Base-by-base conservation (phyloP, 371 early-diverging fungal species). In the Dipsacomyces acuminosporus region DNA sequence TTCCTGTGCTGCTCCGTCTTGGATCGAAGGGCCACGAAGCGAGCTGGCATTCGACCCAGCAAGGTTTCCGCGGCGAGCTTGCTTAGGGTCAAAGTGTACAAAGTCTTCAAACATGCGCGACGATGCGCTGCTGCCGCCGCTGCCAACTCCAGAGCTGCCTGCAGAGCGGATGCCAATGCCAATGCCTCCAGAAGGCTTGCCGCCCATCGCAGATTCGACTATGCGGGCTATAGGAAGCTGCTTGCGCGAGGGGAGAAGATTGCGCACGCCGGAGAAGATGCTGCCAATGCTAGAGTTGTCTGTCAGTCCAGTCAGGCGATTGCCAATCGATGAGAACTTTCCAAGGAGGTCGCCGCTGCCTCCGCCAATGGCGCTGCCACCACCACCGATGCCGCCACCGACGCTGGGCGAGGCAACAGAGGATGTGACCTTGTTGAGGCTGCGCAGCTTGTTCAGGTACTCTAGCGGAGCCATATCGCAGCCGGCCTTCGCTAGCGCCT, bases 211-310 rank as follows among this genome's bases (percentile, higher is more conserved):
- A 34, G 86, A 77, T 22, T 91, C 91, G 1, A 93, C 88, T 9
- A 91, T 80, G 50, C 84, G 82, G 19, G 94, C 92, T 21, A 90
- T 76, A 4, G 93, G 86, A 22, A 93, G 64, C 56, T 98, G 93
- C 65, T 87, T 90, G 46, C 85, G 81, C 5, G 87, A 81, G 0
- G 96, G 96, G 42, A 98, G 73, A 45, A 98, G 78, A 67, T 94
- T 95, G 73, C 91, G 89, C 20, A 98, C 95, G 3, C 93, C 93
- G n/a, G 92, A 85, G 53, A 98, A 74, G 34, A 97, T 71, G 61
- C 85, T 87, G 19, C 76, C 64, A 19, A 93, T 74, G 24, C 90
- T 91, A 21, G 88, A 83, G 51, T 85, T 86, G 56, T 48, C 86
- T 75, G 62, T 90, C 86, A 45, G 88, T 82, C 48, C 92, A 41